phyloP scores from a whole-genome alignment of 805 yeast genomes.

The Cyberlindnera petersonii region DNA sequence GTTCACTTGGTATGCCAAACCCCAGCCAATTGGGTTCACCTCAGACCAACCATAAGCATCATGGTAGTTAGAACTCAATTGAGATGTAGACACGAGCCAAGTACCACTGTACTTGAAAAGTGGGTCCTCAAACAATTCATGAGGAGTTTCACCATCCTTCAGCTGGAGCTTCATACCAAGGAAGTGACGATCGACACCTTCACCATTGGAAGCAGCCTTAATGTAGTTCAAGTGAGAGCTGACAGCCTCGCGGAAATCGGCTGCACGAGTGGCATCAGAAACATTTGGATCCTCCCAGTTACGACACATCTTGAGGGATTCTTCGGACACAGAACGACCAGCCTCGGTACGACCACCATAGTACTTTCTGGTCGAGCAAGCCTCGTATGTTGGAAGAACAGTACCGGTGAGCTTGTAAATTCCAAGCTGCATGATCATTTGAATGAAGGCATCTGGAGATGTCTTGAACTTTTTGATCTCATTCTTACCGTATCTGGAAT shows the following conservation, averaged over 20 bases:
- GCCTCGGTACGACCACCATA: conserved; percentile 93
- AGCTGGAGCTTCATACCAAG: conserved; percentile 80
- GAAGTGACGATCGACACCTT: conserved; percentile 91
- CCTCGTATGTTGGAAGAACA: conserved; percentile 88
- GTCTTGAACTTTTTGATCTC: conserved; percentile 77
- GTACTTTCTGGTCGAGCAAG: conserved; percentile 89
- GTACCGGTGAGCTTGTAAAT: conserved; percentile 79
- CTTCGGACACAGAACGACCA: conserved; percentile 76
- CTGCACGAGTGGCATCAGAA: conserved; percentile 52
- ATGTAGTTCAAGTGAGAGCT: conserved; percentile 72
- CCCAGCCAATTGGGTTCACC: conserved; percentile 90
- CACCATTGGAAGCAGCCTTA: conserved; percentile 74
- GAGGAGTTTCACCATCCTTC: conserved; percentile 46
- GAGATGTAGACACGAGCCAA: conserved; percentile 89
- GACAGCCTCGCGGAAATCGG: conserved; percentile 67
- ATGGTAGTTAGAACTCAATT: conserved; percentile 76
- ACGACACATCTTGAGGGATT: conserved; percentile 64
- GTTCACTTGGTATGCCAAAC: conserved; percentile 90
- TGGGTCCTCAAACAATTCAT: conserved; percentile 74
- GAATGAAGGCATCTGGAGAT: conserved; percentile 92
- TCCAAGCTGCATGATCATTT: conserved; percentile 87
- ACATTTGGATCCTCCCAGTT: conserved; percentile 58
- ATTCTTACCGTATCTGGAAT: conserved; percentile 81
- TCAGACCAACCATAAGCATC: conserved; percentile 97
- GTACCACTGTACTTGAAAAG: conserved; percentile 69